A percentile compares a stretch with the other conserved stretches of the same genome.
Conservation (phyloP, 2,329 filamentous ascomycete species). For the Colletotrichum navitas region DNA sequence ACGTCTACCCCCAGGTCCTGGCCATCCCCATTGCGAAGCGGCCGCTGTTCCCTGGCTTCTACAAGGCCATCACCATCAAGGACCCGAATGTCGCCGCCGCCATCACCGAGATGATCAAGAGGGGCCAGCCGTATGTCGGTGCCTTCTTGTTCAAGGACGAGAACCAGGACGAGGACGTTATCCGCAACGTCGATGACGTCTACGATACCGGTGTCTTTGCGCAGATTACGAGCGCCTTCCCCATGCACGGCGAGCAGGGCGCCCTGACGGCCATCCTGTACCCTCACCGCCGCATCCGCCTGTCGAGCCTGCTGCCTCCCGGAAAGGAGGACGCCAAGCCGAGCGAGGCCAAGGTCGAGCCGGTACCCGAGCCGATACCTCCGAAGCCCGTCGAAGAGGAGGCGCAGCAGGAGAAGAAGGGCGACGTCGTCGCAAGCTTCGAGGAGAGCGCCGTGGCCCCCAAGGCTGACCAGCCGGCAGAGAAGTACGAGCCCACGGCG, state of each 20-base stretch:
- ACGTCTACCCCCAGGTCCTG: constrained; percentile 97
- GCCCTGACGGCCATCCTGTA: constrained; percentile 94
- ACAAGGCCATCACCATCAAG: constrained; percentile 97
- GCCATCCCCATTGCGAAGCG: constrained; percentile 95
- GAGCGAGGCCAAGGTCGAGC: constrained; percentile 62
- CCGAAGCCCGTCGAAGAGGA: constrained; percentile 66
- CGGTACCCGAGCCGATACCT: constrained; percentile 71
- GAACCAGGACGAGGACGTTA: constrained; percentile 91
- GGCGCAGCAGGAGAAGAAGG: constrained; percentile 75
- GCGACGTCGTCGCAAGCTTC: constrained; percentile 96
- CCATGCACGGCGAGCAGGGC: constrained; percentile 86
- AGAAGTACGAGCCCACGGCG: constrained; percentile 85
- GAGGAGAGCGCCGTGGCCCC: constrained; percentile 81
- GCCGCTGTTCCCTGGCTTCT: constrained; percentile 96
- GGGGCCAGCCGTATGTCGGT: constrained; percentile 96
- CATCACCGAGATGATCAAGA: constrained; percentile 96
- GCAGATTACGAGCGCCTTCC: constrained; percentile 96
- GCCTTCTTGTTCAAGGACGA: constrained; percentile 98
- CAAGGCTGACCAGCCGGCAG: constrained; percentile 62
- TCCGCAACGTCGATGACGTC: constrained; percentile 90
- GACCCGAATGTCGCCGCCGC: constrained; percentile 92
- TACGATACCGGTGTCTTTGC: constrained; percentile 98
- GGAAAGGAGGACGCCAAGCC: constrained; percentile 64
- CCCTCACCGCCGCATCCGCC: constrained; percentile 92
- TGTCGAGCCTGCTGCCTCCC: constrained; percentile 85